These are phyloP conservation scores for Epipyxis sp. DNA, from an alignment of 108 stramenopile species.

Conservation along the genomic window DNA sequence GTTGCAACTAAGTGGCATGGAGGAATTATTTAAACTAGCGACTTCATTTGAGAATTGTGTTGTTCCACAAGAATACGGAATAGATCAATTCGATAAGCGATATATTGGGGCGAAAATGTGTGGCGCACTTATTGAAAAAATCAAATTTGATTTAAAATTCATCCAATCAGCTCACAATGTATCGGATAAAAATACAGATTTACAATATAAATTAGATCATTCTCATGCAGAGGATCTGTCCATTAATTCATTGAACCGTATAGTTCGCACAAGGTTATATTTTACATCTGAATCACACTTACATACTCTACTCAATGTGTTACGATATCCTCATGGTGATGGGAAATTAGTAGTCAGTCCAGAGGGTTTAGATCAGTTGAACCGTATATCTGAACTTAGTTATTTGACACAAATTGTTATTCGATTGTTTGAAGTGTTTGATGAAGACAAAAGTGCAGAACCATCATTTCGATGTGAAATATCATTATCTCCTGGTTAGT, in stretches of 20 bases:
- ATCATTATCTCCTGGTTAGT: background rate
- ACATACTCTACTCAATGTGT: conserved; percentile 85
- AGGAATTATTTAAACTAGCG: conserved; percentile 78
- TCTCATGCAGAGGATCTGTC: conserved; percentile 79
- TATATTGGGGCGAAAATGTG: conserved; percentile 84
- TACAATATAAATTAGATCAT: conserved; percentile 62
- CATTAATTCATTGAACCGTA: conserved; percentile 88
- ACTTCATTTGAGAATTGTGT: conserved; percentile 86
- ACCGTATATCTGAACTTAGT: conserved; percentile 78
- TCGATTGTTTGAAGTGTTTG: conserved; percentile 77
- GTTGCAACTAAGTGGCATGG: conserved; percentile 70
- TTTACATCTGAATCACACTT: conserved; percentile 95
- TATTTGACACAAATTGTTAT: conserved; percentile 93
- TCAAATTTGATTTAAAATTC: conserved; percentile 63
- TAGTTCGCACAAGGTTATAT: conserved; percentile 93
- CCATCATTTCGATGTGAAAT: background rate
- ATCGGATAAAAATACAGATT: background rate
- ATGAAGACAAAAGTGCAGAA: background rate
- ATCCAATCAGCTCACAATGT: background rate
- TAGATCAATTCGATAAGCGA: conserved; percentile 50
- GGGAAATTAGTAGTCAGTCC: background rate
- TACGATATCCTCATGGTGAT: conserved; percentile 58
- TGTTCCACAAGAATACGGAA: conserved; percentile 71
- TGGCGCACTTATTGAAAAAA: conserved; percentile 84
- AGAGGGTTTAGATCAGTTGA: conserved; percentile 46